Conservation (phyloP, 495 filamentous ascomycete genomes). For the Penicillium paxilli region DNA sequence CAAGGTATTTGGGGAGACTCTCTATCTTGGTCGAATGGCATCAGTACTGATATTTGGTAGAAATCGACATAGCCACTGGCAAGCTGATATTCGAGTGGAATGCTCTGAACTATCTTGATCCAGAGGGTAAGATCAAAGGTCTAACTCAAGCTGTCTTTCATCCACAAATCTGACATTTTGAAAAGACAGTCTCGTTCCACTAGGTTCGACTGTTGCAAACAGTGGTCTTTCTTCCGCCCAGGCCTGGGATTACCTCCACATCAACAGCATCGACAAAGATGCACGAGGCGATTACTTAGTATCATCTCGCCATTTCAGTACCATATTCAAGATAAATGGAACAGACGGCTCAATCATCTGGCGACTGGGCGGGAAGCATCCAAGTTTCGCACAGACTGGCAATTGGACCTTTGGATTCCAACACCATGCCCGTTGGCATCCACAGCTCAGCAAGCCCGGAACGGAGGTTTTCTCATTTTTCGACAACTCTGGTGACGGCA, state of each 20-base stretch:
- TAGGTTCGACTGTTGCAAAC: not conserved
- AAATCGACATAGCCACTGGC: conserved; percentile 33
- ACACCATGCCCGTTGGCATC: conserved; percentile 49
- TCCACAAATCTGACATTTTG: too few relatives aligned
- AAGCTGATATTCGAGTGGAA: conserved; percentile 40
- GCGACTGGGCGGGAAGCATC: conserved; percentile 46
- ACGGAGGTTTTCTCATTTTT: not conserved
- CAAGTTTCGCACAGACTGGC: conserved; percentile 38
- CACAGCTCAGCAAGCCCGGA: not conserved
- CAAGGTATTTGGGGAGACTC: conserved; percentile 7
- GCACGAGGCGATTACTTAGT: conserved; percentile 48
- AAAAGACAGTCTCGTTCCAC: not conserved
- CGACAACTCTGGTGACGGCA: not conserved
- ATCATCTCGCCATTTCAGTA: conserved; percentile 47
- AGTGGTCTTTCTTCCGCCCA: not conserved
- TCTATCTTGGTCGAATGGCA: too few relatives aligned
- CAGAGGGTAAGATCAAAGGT: conserved; percentile 12
- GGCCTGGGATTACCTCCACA: conserved; percentile 35
- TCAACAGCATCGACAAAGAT: conserved; percentile 28
- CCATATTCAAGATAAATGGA: conserved; percentile 52
- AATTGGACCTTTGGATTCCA: conserved; percentile 23
- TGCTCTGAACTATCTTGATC: conserved; percentile 32
- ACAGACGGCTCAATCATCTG: conserved; percentile 53
- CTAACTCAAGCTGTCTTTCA: too few relatives aligned
- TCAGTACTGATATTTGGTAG: too few relatives aligned